Conservation (phyloP, 768 basidiomycete genomes). For the Russula foetens region DNA sequence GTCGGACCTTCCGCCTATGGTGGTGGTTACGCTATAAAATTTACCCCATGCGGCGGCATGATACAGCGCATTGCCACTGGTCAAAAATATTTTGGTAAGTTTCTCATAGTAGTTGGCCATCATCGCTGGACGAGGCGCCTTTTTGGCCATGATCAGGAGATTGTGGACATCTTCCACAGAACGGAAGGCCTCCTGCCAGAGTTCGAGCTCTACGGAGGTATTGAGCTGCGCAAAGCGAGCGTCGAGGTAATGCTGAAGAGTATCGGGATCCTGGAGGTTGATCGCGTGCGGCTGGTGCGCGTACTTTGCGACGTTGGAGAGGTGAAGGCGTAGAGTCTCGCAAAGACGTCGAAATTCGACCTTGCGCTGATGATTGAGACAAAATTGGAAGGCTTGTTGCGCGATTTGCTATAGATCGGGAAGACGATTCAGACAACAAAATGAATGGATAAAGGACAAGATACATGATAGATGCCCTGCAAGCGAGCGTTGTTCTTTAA, state of each 20-base stretch:
- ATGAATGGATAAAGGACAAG: neutral
- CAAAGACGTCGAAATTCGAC: slow-evolving; percentile 96
- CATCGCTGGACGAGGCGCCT: slow-evolving; percentile 87
- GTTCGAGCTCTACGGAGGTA: slow-evolving; percentile 92
- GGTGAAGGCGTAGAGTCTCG: slow-evolving; percentile 91
- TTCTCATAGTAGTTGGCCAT: slow-evolving; percentile 99
- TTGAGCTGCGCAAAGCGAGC: slow-evolving; percentile 96
- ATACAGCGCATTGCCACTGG: slow-evolving; percentile 89
- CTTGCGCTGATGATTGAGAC: slow-evolving; percentile 86
- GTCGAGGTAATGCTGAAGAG: slow-evolving; percentile 90
- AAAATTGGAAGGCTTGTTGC: slow-evolving; percentile 96
- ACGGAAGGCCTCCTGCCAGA: slow-evolving; percentile 99
- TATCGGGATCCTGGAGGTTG: slow-evolving; percentile 93
- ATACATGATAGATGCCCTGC: slow-evolving; percentile 88
- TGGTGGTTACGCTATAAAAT: slow-evolving; percentile 67
- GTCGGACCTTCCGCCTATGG: slow-evolving; percentile 64
- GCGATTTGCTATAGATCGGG: slow-evolving; percentile 68
- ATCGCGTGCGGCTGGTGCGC: slow-evolving; percentile 89
- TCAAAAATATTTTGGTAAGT: slow-evolving; percentile 92
- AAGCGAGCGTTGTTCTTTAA: slow-evolving; percentile 92
- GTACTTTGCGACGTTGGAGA: slow-evolving; percentile 92
- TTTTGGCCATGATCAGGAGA: slow-evolving; percentile 87
- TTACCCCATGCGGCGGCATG: slow-evolving; percentile 95
- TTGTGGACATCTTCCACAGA: slow-evolving; percentile 98
- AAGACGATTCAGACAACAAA: neutral